These are phyloP conservation scores for Clathrospora elynae DNA, from an alignment of 2,329 filamentous ascomycete genomes.

Conservation along the genomic window DNA sequence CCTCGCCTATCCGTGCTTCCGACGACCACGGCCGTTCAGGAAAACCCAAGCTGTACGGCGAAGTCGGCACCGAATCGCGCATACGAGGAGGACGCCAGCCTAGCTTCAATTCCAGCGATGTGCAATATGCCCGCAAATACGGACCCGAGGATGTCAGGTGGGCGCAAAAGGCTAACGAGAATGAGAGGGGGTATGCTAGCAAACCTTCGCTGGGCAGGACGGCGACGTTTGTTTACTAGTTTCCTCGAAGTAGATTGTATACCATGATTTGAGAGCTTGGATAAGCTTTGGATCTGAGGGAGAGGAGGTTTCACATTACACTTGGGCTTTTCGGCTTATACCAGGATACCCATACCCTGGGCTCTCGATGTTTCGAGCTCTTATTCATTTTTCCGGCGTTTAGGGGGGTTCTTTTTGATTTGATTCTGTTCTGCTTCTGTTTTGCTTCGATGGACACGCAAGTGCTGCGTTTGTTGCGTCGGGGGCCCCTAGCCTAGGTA, in stretches of 20 bases:
- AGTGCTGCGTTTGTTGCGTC: slow-evolving; percentile 16
- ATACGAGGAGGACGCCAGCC: slow-evolving; percentile 26
- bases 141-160: slow-evolving; percentile 48
- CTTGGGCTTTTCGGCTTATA: slow-evolving; percentile 6
- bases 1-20: slow-evolving; percentile 24
- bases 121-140: slow-evolving; percentile 38
- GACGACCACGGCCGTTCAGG: slow-evolving; percentile 35
- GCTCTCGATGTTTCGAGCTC: slow-evolving; percentile 3
- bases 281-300: not conserved
- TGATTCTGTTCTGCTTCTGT: not conserved
- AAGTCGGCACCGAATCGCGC: slow-evolving; percentile 23
- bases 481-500: too few relatives aligned
- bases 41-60: slow-evolving; percentile 33
- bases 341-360: slow-evolving; percentile 10
- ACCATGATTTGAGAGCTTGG: not conserved
- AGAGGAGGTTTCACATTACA: too few relatives aligned
- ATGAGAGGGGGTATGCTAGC: slow-evolving; percentile 26
- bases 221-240: slow-evolving; percentile 40
- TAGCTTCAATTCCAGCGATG: slow-evolving; percentile 41
- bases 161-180: slow-evolving; percentile 30
- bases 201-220: slow-evolving; percentile 35
- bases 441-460: slow-evolving; percentile 8
- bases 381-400: slow-evolving; percentile 5
- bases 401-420: not conserved
- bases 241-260: not conserved